These are phyloP conservation scores for Hyaloscypha variabilis DNA, from an alignment of 495 filamentous ascomycete species.

Conservation along the genomic window DNA sequence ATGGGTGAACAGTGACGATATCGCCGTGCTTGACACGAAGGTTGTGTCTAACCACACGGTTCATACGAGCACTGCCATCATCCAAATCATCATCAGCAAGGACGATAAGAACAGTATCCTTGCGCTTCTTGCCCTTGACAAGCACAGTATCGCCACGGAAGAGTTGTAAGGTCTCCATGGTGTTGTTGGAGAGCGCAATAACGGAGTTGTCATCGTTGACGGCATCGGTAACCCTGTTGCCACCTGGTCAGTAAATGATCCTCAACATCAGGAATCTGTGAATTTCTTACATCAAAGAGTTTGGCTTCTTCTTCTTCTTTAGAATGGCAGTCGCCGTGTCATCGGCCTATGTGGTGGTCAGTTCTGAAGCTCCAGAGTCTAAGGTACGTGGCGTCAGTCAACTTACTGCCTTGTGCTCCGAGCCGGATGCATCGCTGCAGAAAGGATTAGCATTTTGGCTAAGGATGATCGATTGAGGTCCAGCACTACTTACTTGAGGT, in stretches of 20 bases:
- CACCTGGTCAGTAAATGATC: slow-evolving; percentile 40
- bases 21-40: slow-evolving; percentile 98
- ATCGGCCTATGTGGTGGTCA: slow-evolving; percentile 63
- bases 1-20: slow-evolving; percentile 95
- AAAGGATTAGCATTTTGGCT: slow-evolving; percentile 39
- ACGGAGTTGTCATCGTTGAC: slow-evolving; percentile 99
- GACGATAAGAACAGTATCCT: slow-evolving; percentile 97
- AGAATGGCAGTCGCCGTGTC: slow-evolving; percentile 97
- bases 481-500: slow-evolving; percentile 71
- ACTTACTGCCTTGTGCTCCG: slow-evolving; percentile 82
- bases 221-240: slow-evolving; percentile 88
- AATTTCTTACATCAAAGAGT: slow-evolving; percentile 83
- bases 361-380: slow-evolving; percentile 26
- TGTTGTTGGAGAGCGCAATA: slow-evolving; percentile 97
- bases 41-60: slow-evolving; percentile 97
- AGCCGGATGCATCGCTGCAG: slow-evolving; percentile 82
- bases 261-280: slow-evolving; percentile 6
- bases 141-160: slow-evolving; percentile 98
- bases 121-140: slow-evolving; percentile 99
- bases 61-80: slow-evolving; percentile 94
- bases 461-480: background rate
- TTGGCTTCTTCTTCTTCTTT: slow-evolving; percentile 99
- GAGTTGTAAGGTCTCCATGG: slow-evolving; percentile 96
- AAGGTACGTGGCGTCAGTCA: slow-evolving; percentile 34
- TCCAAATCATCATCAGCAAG: slow-evolving; percentile 97